A percentile compares a stretch with the other conserved stretches of the same genome.
Conservation (phyloP, 805 yeast species). For the Wickerhamiella sorbophila region DNA sequence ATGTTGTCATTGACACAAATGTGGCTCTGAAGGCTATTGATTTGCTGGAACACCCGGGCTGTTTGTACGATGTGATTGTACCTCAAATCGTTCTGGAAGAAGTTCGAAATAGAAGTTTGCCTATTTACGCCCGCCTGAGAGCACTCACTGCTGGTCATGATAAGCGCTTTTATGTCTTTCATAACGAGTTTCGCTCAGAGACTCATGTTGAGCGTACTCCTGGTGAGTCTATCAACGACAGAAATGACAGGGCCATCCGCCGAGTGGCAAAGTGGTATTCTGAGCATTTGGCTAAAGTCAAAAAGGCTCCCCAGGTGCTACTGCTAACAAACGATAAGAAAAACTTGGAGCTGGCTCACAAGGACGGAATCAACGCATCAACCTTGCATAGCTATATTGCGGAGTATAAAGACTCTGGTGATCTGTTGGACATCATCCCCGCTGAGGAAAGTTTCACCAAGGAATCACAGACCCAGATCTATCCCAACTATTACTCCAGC, state of each 20-base stretch:
- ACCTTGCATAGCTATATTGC: slow-evolving; percentile 59
- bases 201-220: slow-evolving; percentile 50
- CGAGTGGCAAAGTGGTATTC: slow-evolving; percentile 58
- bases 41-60: slow-evolving; percentile 58
- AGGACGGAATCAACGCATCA: slow-evolving; percentile 40
- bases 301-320: slow-evolving; percentile 22
- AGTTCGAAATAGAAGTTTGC: slow-evolving; percentile 73
- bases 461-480: slow-evolving; percentile 25
- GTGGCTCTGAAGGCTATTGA: slow-evolving; percentile 82
- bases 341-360: slow-evolving; percentile 43
- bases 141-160: slow-evolving; percentile 52
- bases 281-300: slow-evolving; percentile 37
- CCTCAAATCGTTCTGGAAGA: slow-evolving; percentile 94
- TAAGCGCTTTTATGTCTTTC: slow-evolving; percentile 80
- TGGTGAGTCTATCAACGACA: slow-evolving; percentile 69
- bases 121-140: slow-evolving; percentile 75
- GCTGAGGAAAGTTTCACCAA: slow-evolving; percentile 51
- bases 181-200: slow-evolving; percentile 71
- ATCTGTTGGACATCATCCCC: slow-evolving; percentile 28
- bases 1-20: slow-evolving; percentile 76
- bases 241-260: slow-evolving; percentile 85
- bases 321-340: slow-evolving; percentile 62
- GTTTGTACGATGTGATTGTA: slow-evolving; percentile 79
- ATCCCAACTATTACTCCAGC: slow-evolving; percentile 63
- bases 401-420: slow-evolving; percentile 57